A percentile compares a stretch with the other conserved stretches of the same genome.
phyloP scores from a whole-genome alignment of 371 early-diverging fungal species.

The Mortierella sp. region DNA sequence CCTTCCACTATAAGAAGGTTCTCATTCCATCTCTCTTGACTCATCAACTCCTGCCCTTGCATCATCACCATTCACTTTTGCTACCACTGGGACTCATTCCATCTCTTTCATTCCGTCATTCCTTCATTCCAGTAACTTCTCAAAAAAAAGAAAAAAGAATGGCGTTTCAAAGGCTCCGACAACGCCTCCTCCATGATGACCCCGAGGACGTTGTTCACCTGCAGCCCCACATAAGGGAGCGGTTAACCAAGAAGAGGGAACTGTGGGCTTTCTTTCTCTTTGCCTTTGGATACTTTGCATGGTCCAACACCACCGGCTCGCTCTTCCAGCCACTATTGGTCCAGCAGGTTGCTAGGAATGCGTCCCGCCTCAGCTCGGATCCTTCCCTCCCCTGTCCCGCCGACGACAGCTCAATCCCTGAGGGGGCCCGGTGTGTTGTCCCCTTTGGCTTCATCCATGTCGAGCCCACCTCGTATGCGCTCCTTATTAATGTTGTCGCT shows the following conservation, averaged over 20 bases:
- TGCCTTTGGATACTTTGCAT: slow-evolving; percentile 26
- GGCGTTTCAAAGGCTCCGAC: slow-evolving; percentile 1
- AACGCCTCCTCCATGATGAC: slow-evolving; percentile 16
- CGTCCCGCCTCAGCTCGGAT: slow-evolving; percentile 17
- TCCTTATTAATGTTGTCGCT: slow-evolving; percentile 30
- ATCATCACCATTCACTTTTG: neutral
- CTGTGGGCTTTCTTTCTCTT: slow-evolving; percentile 35
- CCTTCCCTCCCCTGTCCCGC: slow-evolving; percentile 20
- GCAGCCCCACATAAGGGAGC: slow-evolving; percentile 22
- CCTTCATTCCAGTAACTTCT: too few relatives aligned
- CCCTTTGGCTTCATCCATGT: slow-evolving; percentile 28
- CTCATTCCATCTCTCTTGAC: too few relatives aligned
- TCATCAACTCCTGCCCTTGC: neutral
- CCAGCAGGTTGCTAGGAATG: slow-evolving; percentile 17
- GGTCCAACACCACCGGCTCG: slow-evolving; percentile 26
- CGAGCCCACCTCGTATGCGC: slow-evolving; percentile 21
- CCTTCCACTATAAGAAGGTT: too few relatives aligned
- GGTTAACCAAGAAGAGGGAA: slow-evolving; percentile 20
- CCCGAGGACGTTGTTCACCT: neutral
- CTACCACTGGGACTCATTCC: neutral
- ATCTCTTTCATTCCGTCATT: neutral
- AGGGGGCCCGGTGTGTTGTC: slow-evolving; percentile 21
- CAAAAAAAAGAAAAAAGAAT: neutral
- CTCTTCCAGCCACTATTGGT: slow-evolving; percentile 24
- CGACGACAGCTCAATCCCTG: slow-evolving; percentile 1